Conservation (phyloP, 2,329 filamentous ascomycete genomes). For the Incumbomyces lentus region DNA sequence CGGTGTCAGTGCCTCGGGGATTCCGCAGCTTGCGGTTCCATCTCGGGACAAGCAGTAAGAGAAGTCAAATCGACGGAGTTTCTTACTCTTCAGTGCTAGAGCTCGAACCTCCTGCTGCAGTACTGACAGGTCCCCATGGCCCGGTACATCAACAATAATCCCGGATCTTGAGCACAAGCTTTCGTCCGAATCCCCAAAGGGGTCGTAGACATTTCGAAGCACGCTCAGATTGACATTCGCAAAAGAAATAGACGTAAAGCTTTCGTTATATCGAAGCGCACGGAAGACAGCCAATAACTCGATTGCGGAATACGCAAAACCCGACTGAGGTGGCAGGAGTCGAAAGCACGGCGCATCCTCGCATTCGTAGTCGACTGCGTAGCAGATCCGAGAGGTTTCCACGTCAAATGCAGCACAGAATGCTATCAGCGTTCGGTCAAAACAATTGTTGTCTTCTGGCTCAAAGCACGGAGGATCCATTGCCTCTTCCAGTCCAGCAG, state of each 20-base stretch:
- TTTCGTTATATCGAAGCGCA: slow-evolving; percentile 60
- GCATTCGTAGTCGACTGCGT: slow-evolving; percentile 49
- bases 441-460: slow-evolving; percentile 48
- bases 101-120: slow-evolving; percentile 60
- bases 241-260: slow-evolving; percentile 58
- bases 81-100: slow-evolving; percentile 55
- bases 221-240: slow-evolving; percentile 52
- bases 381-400: slow-evolving; percentile 56
- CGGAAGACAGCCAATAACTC: slow-evolving; percentile 63
- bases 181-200: slow-evolving; percentile 51
- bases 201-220: slow-evolving; percentile 52
- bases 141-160: slow-evolving; percentile 42
- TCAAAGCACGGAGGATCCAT: slow-evolving; percentile 37
- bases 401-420: slow-evolving; percentile 61
- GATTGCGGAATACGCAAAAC: slow-evolving; percentile 44
- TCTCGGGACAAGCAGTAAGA: slow-evolving; percentile 34
- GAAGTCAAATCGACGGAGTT: slow-evolving; percentile 55
- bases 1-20: slow-evolving; percentile 59
- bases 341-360: slow-evolving; percentile 60
- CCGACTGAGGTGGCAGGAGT: slow-evolving; percentile 47
- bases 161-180: slow-evolving; percentile 52
- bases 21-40: slow-evolving; percentile 54
- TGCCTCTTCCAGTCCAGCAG: slow-evolving; percentile 44
- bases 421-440: slow-evolving; percentile 58
- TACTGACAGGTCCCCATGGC: slow-evolving; percentile 46